Base-by-base conservation (phyloP, 164 flowering plant genomes). In the Stephania cephalantha region DNA sequence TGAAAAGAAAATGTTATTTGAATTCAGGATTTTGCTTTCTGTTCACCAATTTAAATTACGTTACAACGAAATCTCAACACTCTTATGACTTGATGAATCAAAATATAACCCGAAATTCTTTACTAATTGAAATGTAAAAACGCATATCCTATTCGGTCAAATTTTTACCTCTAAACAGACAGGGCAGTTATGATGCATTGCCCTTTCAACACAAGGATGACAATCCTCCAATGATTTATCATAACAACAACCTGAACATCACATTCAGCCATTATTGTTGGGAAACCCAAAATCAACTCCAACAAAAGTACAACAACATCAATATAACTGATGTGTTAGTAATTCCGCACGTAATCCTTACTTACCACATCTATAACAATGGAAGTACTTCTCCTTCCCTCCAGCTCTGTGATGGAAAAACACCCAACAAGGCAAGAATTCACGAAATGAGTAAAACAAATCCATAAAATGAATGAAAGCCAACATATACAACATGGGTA, bases 171-270 rank as follows among this genome's bases (percentile, higher is more conserved):
- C 97, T 73, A 90, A 90, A 84, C 97, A 93, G 76, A 93, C 85
- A 1, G 98, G 95, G 81, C 98, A 94, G 76, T 90, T 85, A 73
- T 91, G 97, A 79, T 94, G 98, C 95, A 91, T 90, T 67, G 98
- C 97, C 75, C 85, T 83, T 82, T 94, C 97, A 25, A 94, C 86
- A 73, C 98, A 94, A 18, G 63, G 82, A 71, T 94, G 98, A 31
- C 86, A 50, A 79, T 87, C 86, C 80, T 86, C 82, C 85, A 91
- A 81, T 17, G 45, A 35, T 52, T 25, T 88, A 17, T 94, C 80
- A 76, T 89, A 90, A 80, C 98, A 94, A 73, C 98, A 91, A 71
- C 87, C 98, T 93, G 78, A 79, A 71, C 44, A 7, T 58, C 64
- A 58, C 64, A 58, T 2, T 15, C 64, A 58, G 64, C 64, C 18